Conservation (phyloP, 192 early-diverging fungal genomes). For the Allomyces macrogynus region DNA sequence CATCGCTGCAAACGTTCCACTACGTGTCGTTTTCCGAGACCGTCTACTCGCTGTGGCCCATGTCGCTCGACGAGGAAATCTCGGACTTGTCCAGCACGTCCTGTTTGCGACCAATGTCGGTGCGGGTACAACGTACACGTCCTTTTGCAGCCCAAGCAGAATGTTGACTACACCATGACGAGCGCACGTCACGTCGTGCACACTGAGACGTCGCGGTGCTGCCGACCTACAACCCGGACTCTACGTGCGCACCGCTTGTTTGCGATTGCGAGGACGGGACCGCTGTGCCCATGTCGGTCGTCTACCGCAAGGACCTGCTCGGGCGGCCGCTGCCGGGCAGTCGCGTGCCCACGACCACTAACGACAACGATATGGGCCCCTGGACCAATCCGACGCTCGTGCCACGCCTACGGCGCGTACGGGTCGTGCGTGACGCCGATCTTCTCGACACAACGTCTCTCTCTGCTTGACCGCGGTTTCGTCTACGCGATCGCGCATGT, state of each 20-base stretch:
- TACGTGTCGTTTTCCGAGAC: slow-evolving; percentile 36
- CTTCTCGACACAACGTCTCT: slow-evolving; percentile 52
- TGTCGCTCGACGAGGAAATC: slow-evolving; percentile 25
- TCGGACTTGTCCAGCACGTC: slow-evolving; percentile 21
- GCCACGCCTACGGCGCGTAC: slow-evolving; percentile 64
- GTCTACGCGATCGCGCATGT: slow-evolving; percentile 64
- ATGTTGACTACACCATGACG: slow-evolving; percentile 18
- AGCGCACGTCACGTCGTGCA: slow-evolving; percentile 8
- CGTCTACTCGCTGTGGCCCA: slow-evolving; percentile 25
- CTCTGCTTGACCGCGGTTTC: slow-evolving; percentile 61
- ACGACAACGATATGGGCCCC: background rate
- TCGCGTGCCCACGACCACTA: too few relatives aligned
- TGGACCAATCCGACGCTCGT: slow-evolving; percentile 28
- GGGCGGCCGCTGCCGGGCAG: slow-evolving; percentile 7
- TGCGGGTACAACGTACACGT: too few relatives aligned
- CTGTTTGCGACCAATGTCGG: slow-evolving; percentile 20
- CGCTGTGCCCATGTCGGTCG: slow-evolving; percentile 11
- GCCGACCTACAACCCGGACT: slow-evolving; percentile 5
- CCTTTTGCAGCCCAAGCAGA: slow-evolving; percentile 24
- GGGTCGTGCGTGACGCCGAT: slow-evolving; percentile 53
- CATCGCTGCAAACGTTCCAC: slow-evolving; percentile 24
- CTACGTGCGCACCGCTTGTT: slow-evolving; percentile 11
- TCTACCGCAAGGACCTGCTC: slow-evolving; percentile 13
- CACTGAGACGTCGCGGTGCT: slow-evolving; percentile 9
- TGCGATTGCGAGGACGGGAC: slow-evolving; percentile 11